These are phyloP conservation scores for Diutina neorugosa DNA, from an alignment of 1,139 yeast genomes.

Conservation along the genomic window DNA sequence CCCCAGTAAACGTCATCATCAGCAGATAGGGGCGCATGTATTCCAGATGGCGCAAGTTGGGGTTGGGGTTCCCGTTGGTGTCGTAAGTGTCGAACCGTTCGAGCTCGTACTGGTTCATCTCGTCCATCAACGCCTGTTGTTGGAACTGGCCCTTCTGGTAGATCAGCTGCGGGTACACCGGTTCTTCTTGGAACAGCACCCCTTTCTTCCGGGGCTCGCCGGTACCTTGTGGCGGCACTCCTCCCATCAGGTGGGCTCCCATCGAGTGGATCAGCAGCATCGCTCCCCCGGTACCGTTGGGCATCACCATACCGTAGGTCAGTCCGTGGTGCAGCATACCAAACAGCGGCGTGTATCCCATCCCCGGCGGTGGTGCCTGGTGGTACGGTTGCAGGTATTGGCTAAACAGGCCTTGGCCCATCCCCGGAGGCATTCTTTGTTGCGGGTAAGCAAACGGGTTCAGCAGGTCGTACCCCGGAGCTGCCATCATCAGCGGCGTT, in stretches of 20 bases:
- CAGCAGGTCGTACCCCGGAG: not conserved
- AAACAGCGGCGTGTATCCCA: not conserved
- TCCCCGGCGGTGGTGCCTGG: slow-evolving; percentile 2
- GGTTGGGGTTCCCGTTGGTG: slow-evolving; percentile 10
- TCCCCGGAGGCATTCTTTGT: not conserved
- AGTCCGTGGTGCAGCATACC: slow-evolving; percentile 2
- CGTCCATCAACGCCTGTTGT: slow-evolving; percentile 8
- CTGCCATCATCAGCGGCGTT: not conserved
- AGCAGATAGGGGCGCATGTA: slow-evolving; percentile 14
- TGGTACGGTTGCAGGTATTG: slow-evolving; percentile 3
- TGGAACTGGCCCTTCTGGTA: slow-evolving; percentile 2
- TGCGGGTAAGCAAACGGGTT: not conserved
- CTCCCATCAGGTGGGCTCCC: not conserved
- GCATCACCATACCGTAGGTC: slow-evolving; percentile 3
- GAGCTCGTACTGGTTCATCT: slow-evolving; percentile 14
- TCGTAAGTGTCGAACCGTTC: slow-evolving; percentile 14
- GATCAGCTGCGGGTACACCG: slow-evolving; percentile 4
- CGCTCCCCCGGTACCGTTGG: slow-evolving; percentile 2
- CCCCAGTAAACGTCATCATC: slow-evolving; percentile 22
- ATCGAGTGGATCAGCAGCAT: slow-evolving; percentile 2
- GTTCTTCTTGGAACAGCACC: slow-evolving; percentile 4
- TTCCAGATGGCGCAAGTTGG: slow-evolving; percentile 9
- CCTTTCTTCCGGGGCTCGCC: not conserved
- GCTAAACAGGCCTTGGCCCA: not conserved
- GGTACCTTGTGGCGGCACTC: not conserved